Percentiles rank a stretch among this genome's conserved stretches.
phyloP scores from a whole-genome alignment of 345 rosid species.

The Aquilaria sinensis region DNA sequence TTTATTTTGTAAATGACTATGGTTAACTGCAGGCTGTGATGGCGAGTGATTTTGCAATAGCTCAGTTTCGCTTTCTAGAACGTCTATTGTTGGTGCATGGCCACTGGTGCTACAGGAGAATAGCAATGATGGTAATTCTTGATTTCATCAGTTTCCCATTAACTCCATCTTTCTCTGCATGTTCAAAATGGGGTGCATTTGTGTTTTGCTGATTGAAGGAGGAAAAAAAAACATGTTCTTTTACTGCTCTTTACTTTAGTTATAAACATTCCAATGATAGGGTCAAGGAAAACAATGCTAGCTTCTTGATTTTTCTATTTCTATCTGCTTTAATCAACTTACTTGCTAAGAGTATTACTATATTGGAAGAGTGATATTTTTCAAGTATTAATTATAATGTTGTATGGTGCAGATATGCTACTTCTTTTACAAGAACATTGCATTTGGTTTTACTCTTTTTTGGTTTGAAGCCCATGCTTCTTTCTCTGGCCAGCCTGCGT shows the following conservation, averaged over 20 bases:
- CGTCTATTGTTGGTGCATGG: slow-evolving; percentile 87
- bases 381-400: not conserved
- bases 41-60: slow-evolving; percentile 93
- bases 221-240: not conserved
- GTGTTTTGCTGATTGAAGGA: not conserved
- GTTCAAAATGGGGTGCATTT: slow-evolving; percentile 3
- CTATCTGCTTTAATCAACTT: not conserved
- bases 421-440: slow-evolving; percentile 92
- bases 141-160: not conserved
- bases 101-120: slow-evolving; percentile 96
- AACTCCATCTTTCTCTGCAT: slow-evolving; percentile 1
- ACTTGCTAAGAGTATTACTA: too few species aligned
- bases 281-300: not conserved
- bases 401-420: slow-evolving; percentile 68
- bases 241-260: not conserved
- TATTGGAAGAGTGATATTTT: too few species aligned
- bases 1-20: not conserved
- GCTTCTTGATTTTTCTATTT: not conserved
- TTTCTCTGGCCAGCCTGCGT: slow-evolving; percentile 90
- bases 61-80: slow-evolving; percentile 79
- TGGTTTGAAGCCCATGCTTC: slow-evolving; percentile 93
- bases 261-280: not conserved
- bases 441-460: slow-evolving; percentile 88
- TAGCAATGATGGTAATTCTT: slow-evolving; percentile 70
- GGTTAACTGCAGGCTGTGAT: slow-evolving; percentile 66